These are phyloP conservation scores for Dactylorhiza incarnata DNA, from an alignment of 106 monocot genomes.

Conservation along the genomic window DNA sequence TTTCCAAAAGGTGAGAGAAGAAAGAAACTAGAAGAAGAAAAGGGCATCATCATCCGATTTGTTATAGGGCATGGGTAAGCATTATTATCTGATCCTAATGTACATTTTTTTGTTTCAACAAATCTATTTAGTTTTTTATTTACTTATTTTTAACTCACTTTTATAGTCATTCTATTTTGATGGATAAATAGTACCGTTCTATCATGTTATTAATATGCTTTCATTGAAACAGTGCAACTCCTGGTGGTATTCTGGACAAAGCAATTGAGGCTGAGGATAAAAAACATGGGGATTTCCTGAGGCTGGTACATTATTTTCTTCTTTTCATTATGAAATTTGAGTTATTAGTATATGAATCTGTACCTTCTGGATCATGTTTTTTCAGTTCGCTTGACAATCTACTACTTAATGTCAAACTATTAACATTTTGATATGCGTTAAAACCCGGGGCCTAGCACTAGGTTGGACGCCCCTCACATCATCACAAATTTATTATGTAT, in stretches of 20 bases:
- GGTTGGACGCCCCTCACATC: too few species aligned
- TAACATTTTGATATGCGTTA: too few species aligned
- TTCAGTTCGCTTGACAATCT: background rate
- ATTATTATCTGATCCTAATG: background rate
- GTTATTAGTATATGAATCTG: background rate
- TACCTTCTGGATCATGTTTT: background rate
- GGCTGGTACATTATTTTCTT: slow-evolving; percentile 30
- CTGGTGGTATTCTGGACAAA: slow-evolving; percentile 67
- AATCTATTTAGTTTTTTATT: background rate
- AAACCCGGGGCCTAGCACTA: too few species aligned
- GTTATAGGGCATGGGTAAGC: slow-evolving; percentile 64
- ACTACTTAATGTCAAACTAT: too few species aligned
- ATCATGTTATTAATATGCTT: background rate
- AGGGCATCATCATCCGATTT: slow-evolving; percentile 67
- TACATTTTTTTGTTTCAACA: background rate
- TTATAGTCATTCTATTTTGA: background rate
- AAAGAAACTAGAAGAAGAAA: slow-evolving; percentile 62
- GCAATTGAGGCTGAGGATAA: slow-evolving; percentile 71
- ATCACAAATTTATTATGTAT: too few species aligned
- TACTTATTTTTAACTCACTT: background rate
- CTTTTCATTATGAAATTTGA: background rate
- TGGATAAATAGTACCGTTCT: background rate
- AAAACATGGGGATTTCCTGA: slow-evolving; percentile 74
- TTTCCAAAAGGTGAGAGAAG: slow-evolving; percentile 45
- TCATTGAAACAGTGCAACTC: slow-evolving; percentile 36